A percentile compares a stretch with the other conserved stretches of the same genome.
These are phyloP conservation scores for Pueraria montana DNA, from an alignment of 306 rosid species.

Conservation along the genomic window DNA sequence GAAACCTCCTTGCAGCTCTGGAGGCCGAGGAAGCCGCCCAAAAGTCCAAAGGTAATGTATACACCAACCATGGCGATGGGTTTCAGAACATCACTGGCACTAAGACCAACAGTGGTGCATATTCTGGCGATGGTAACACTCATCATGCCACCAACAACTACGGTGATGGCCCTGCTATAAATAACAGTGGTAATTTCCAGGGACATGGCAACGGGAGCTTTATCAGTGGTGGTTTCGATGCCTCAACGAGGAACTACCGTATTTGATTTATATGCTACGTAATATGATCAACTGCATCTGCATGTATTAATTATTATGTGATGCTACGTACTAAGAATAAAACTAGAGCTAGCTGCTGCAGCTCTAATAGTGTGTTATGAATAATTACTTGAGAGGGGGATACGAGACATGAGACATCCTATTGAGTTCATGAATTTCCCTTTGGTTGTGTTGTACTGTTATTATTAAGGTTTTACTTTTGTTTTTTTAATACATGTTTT, in stretches of 20 bases:
- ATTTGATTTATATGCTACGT: background rate
- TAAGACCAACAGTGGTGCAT: background rate
- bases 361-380: background rate
- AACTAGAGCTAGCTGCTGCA: background rate
- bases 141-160: background rate
- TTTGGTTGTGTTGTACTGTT: too few species aligned
- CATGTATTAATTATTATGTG: background rate
- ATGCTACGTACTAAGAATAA: background rate
- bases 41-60: background rate
- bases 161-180: background rate
- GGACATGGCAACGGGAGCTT: conserved; percentile 41
- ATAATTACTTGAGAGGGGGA: too few species aligned
- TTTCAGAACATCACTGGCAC: background rate
- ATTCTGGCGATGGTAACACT: conserved; percentile 8
- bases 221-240: conserved; percentile 9
- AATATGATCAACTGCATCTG: too few species aligned
- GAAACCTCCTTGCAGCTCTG: background rate
- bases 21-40: conserved; percentile 7
- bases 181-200: background rate
- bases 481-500: too few species aligned
- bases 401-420: too few species aligned
- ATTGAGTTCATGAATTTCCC: too few species aligned
- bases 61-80: background rate
- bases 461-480: too few species aligned
- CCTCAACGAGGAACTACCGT: background rate